Percentiles rank a stretch among this genome's conserved stretches.
Evolutionary conservation across 805 yeast genomes (phyloP).

Genomic region (Yamadazyma endophytica): DNA sequence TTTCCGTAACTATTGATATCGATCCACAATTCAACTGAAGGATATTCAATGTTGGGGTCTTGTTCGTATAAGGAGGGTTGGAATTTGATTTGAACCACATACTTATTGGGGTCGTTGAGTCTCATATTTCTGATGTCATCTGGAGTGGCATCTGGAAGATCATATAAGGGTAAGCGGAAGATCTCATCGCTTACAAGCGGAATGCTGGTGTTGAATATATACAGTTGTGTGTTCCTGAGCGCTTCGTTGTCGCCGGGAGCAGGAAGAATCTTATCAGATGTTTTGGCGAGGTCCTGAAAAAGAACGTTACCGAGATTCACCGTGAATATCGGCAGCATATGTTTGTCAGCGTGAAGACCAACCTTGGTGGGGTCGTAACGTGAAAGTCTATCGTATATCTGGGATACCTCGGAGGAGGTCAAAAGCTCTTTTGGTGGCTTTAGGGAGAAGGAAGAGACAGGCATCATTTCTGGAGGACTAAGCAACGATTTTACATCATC

Average conservation of each 20-base stretch:
- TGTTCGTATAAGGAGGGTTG: constrained; percentile 26
- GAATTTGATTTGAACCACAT: constrained; percentile 42
- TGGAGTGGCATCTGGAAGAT: constrained; percentile 8
- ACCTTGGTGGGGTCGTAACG: no score
- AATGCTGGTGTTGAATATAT: constrained; percentile 30
- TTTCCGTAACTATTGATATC: constrained; percentile 33
- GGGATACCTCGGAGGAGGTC: no score
- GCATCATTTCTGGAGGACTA: constrained; percentile 11
- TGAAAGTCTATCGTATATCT: no score
- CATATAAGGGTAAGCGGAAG: constrained; percentile 25
- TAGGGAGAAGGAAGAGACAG: neutral
- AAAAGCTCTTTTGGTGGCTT: no score
- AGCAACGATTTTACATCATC: constrained; percentile 6
- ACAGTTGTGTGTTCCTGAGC: constrained; percentile 3
- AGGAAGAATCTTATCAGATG: constrained; percentile 4
- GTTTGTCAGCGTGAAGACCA: no score
- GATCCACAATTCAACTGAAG: constrained; percentile 57
- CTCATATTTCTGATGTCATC: constrained; percentile 19
- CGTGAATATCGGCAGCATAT: constrained; percentile 27
- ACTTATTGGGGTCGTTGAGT: constrained; percentile 26
- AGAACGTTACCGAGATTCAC: constrained; percentile 38
- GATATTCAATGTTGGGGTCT: constrained; percentile 26
- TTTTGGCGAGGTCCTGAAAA: constrained; percentile 21
- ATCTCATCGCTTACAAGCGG: constrained; percentile 29
- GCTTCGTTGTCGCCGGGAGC: constrained; percentile 5